Base-by-base conservation (phyloP, 2,329 filamentous ascomycete species). In the Stagonosporopsis vannaccii region DNA sequence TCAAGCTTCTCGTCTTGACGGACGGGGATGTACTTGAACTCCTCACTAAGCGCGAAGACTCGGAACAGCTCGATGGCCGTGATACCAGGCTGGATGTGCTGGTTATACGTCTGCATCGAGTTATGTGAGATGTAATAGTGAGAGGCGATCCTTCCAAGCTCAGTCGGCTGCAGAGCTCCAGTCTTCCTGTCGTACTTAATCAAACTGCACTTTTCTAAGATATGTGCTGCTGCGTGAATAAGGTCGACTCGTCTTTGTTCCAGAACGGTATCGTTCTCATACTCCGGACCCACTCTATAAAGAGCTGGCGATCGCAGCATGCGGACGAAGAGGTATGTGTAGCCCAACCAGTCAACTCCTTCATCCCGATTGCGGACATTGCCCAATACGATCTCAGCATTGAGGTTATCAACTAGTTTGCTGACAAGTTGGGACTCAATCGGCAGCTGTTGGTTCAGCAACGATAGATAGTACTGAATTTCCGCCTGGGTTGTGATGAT, bases 1-100 rank as follows among this genome's bases (percentile, higher is more conserved):
- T 99, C 95, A 28, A 99, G 82, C 80, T 98, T 98, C 81, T 99
- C 95, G 69, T 99, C 95, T 71, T 97, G 93, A 37, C 95, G 90
- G 32, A 99, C 94, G 2, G 95, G 95, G 37, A 99, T 99, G 76
- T 96, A 99, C 77, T 97, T 98, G 84, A 99, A 99, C 76, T 99
- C 95, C 51, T 96, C 92, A 71, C 95, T 98, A 32, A 98, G 84
- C 12, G 96, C 90, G 73, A 99, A 99, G 25, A 99, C 88, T 37
- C 96, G 89, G 87, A 99, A 98, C 37, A 99, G 85, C 77, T 99
- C 95, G 62, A 99, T 97, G 6, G 91, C 91, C 23, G 90, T 92
- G 67, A 97, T 95, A 11, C 90, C 92, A 13, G 94, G 92, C 73
- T 97, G 93, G 43, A 99, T 91, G 64, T 98, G 89, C 72, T 90